Evolutionary conservation across 805 yeast species (phyloP).

Genomic region (Lipomyces oligophaga): DNA sequence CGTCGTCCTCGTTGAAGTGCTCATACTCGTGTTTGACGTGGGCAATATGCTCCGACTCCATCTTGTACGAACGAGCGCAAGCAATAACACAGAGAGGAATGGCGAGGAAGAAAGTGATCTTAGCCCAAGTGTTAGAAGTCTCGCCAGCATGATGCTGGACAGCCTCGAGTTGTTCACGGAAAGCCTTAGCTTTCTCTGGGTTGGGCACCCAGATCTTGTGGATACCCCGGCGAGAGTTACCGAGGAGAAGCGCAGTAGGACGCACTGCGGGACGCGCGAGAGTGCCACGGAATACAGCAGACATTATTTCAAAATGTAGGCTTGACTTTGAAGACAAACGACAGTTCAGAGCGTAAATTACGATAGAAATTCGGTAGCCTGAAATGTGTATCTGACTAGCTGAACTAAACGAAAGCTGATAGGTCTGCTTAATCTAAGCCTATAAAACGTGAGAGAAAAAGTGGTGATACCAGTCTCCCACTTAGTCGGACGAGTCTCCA

Average conservation of each 20-base stretch:
- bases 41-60: slow-evolving; percentile 84
- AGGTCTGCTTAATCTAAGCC: too few relatives aligned
- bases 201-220: slow-evolving; percentile 12
- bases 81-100: slow-evolving; percentile 74
- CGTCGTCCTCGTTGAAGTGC: slow-evolving; percentile 76
- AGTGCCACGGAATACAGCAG: slow-evolving; percentile 19
- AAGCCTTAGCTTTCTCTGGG: slow-evolving; percentile 22
- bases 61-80: slow-evolving; percentile 73
- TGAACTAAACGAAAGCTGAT: too few relatives aligned
- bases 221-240: slow-evolving; percentile 7
- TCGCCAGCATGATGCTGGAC: slow-evolving; percentile 74
- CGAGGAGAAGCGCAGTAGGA: slow-evolving; percentile 3
- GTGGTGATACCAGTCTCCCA: too few relatives aligned
- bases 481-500: too few relatives aligned
- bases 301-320: slow-evolving; percentile 12
- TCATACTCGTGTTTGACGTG: slow-evolving; percentile 57
- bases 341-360: too few relatives aligned
- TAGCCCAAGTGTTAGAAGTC: slow-evolving; percentile 79
- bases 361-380: too few relatives aligned
- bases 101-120: slow-evolving; percentile 74
- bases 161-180: slow-evolving; percentile 32
- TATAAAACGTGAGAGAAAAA: too few relatives aligned
- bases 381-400: too few relatives aligned
- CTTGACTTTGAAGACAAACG: neutral
- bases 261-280: slow-evolving; percentile 15